A percentile compares a stretch with the other conserved stretches of the same genome.
phyloP scores from a whole-genome alignment of 345 rosid genomes.

The Abelmoschus esculentus region DNA sequence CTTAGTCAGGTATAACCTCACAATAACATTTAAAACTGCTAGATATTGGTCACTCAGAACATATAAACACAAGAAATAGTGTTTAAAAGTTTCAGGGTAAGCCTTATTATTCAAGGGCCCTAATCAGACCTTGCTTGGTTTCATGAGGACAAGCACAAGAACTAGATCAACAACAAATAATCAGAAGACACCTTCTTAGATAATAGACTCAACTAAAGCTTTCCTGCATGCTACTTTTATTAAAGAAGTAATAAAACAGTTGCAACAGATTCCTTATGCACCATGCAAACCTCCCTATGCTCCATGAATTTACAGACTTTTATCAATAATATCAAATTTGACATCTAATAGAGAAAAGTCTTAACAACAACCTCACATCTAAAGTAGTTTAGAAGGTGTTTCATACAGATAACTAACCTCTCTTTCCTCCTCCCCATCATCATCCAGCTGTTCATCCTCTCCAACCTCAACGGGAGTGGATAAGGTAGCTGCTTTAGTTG shows the following conservation, averaged over 20 bases:
- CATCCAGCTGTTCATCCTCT: conserved; percentile 78
- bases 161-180: not conserved
- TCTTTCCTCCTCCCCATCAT: conserved; percentile 96
- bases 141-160: not conserved
- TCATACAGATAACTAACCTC: conserved; percentile 50
- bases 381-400: not conserved
- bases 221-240: not conserved
- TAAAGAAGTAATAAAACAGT: not conserved
- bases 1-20: not conserved
- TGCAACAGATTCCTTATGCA: not conserved
- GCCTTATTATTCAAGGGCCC: not conserved
- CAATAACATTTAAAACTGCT: not conserved
- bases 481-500: conserved; percentile 63
- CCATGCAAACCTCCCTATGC: not conserved
- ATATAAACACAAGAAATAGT: not conserved
- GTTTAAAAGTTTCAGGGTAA: not conserved
- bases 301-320: not conserved
- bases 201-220: not conserved
- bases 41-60: not conserved
- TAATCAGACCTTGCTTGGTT: not conserved
- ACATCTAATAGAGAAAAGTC: not conserved
- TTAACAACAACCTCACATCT: not conserved
- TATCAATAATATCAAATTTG: not conserved
- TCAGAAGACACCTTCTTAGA: conserved; percentile 4
- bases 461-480: conserved; percentile 81